A percentile compares a stretch with the other conserved stretches of the same genome.
Evolutionary conservation across 192 early-diverging fungal species (phyloP).

Genomic region (Coemansia sp.): DNA sequence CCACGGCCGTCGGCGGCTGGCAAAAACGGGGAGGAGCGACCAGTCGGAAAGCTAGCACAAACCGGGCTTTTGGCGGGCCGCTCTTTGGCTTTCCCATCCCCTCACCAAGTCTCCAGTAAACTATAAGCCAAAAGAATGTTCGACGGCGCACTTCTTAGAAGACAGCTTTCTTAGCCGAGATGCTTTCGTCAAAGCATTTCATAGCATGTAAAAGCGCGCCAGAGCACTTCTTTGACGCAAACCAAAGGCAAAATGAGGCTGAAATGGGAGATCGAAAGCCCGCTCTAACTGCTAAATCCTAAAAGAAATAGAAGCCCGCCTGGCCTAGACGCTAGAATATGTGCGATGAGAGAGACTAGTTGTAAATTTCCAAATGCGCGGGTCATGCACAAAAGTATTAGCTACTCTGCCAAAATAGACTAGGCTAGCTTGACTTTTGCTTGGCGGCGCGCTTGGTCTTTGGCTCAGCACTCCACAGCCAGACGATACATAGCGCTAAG

Average conservation of each 20-base stretch:
- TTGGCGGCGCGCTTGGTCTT: slow-evolving; percentile 18
- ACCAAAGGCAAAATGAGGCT: neutral
- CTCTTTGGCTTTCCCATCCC: neutral
- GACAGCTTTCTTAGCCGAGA: neutral
- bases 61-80: neutral
- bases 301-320: too few relatives aligned
- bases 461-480: slow-evolving; percentile 65
- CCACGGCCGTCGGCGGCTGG: too few relatives aligned
- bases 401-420: neutral
- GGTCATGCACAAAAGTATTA: too few relatives aligned
- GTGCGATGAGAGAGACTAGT: too few relatives aligned
- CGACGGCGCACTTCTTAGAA: neutral
- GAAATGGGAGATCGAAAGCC: neutral
- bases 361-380: too few relatives aligned
- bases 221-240: neutral
- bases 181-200: neutral
- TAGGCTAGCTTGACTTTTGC: slow-evolving; percentile 16
- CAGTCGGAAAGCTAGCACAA: neutral
- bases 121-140: neutral
- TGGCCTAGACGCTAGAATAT: too few relatives aligned
- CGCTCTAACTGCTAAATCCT: too few relatives aligned
- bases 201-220: neutral
- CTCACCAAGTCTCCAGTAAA: neutral
- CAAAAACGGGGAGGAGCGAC: neutral
- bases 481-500: slow-evolving; percentile 78